Evolutionary conservation across 179 eudicot species (phyloP).

Genomic region (Silene vulgaris): DNA sequence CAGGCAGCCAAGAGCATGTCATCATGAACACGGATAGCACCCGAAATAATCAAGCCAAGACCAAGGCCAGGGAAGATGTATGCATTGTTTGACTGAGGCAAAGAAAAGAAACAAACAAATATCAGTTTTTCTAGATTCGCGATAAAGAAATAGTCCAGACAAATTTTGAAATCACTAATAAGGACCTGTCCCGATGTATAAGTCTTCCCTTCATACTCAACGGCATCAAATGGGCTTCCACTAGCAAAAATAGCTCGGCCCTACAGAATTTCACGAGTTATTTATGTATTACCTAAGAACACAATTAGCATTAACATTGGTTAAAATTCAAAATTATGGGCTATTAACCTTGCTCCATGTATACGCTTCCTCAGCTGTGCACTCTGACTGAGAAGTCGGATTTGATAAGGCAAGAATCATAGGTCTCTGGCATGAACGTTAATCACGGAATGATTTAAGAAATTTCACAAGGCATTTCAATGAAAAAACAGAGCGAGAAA

Average conservation of each 20-base stretch:
- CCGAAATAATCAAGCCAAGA: conserved; percentile 79
- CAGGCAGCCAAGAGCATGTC: conserved; percentile 93
- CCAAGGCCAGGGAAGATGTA: conserved; percentile 97
- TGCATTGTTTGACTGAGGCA: conserved; percentile 79
- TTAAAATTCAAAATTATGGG: not conserved
- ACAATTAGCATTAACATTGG: not conserved
- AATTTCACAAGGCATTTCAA: conserved; percentile 1
- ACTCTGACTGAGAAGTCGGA: conserved; percentile 51
- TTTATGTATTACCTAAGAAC: not conserved
- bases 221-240: conserved; percentile 90
- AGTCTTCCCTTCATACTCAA: conserved; percentile 58
- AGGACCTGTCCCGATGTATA: conserved; percentile 77
- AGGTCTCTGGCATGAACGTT: conserved; percentile 36
- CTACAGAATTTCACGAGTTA: conserved; percentile 27
- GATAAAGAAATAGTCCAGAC: not conserved
- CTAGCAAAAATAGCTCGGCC: conserved; percentile 91
- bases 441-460: not conserved
- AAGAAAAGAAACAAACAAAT: not conserved
- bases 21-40: conserved; percentile 89
- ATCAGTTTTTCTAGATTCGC: not conserved
- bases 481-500: not conserved
- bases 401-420: conserved; percentile 41
- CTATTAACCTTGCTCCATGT: conserved; percentile 43
- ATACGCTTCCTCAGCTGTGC: conserved; percentile 52
- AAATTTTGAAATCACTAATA: not conserved